Conservation (phyloP, 805 yeast genomes). For the Nakazawaea laoshanensis region DNA sequence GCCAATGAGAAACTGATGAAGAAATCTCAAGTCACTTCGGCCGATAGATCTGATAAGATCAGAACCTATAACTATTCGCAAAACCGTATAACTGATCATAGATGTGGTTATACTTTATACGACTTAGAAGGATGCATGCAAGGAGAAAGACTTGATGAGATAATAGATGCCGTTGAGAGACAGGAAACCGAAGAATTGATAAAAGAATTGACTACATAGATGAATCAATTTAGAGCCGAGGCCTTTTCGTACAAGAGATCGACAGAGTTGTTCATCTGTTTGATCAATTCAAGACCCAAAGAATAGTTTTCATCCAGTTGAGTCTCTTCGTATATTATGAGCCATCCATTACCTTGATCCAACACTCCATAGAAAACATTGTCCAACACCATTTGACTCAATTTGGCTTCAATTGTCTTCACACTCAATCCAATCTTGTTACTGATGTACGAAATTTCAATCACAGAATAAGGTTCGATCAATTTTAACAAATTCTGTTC, state of each 20-base stretch:
- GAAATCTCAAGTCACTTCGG: constrained; percentile 76
- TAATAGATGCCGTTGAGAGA: constrained; percentile 43
- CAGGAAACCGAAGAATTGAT: constrained; percentile 38
- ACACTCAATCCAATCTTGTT: constrained; percentile 80
- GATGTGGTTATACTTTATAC: constrained; percentile 75
- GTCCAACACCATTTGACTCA: constrained; percentile 94
- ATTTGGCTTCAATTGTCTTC: constrained; percentile 86
- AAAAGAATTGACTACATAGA: constrained; percentile 21
- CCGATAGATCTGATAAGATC: constrained; percentile 88
- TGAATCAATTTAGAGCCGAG: constrained; percentile 53
- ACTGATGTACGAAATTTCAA: constrained; percentile 87
- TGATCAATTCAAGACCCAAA: constrained; percentile 77
- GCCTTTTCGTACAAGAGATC: constrained; percentile 93
- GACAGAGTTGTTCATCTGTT: constrained; percentile 80
- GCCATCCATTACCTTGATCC: constrained; percentile 98
- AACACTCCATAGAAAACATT: constrained; percentile 92
- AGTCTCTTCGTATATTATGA: constrained; percentile 85
- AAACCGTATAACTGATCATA: constrained; percentile 87
- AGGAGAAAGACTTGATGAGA: constrained; percentile 49
- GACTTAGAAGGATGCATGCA: constrained; percentile 61
- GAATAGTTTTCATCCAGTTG: constrained; percentile 83
- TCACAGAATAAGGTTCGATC: constrained; percentile 92
- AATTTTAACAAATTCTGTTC: constrained; percentile 91
- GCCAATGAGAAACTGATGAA: constrained; percentile 60
- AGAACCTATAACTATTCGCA: constrained; percentile 92